A percentile compares a stretch with the other conserved stretches of the same genome.
These are phyloP conservation scores for Globisporangium splendens DNA, from an alignment of 352 stramenopile species.

Conservation along the genomic window DNA sequence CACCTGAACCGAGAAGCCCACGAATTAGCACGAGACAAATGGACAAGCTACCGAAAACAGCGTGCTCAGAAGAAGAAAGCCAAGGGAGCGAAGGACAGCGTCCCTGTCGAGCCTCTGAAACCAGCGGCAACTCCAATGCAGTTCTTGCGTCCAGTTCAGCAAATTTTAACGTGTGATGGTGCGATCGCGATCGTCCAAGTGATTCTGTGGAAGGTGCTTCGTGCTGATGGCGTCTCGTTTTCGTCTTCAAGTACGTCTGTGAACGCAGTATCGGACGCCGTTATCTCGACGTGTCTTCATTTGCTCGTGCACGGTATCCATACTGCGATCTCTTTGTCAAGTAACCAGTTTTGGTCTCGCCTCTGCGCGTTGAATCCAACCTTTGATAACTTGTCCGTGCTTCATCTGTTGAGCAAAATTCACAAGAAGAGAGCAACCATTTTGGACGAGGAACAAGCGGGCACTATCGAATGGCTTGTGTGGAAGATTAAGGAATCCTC, in stretches of 20 bases:
- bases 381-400: constrained; percentile 41
- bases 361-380: constrained; percentile 32
- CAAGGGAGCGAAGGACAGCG: constrained; percentile 14
- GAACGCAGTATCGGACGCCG: constrained; percentile 66
- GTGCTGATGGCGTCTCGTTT: constrained; percentile 25
- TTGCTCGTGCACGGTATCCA: constrained; percentile 79
- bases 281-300: constrained; percentile 81
- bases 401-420: constrained; percentile 55
- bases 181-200: constrained; percentile 61
- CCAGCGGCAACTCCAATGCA: constrained; percentile 29
- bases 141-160: constrained; percentile 55
- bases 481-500: constrained; percentile 53
- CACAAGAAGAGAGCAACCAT: constrained; percentile 34
- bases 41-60: constrained; percentile 68
- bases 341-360: constrained; percentile 44
- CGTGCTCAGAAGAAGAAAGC: constrained; percentile 27
- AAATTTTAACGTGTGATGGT: constrained; percentile 63
- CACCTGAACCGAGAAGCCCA: constrained; percentile 83
- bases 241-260: constrained; percentile 8
- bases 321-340: constrained; percentile 29
- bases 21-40: constrained; percentile 77
- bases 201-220: constrained; percentile 59
- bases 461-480: constrained; percentile 74
- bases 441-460: constrained; percentile 72
- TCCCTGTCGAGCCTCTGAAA: constrained; percentile 42